These are phyloP conservation scores for Starmerella riodocensis DNA, from an alignment of 805 yeast genomes.

Conservation along the genomic window DNA sequence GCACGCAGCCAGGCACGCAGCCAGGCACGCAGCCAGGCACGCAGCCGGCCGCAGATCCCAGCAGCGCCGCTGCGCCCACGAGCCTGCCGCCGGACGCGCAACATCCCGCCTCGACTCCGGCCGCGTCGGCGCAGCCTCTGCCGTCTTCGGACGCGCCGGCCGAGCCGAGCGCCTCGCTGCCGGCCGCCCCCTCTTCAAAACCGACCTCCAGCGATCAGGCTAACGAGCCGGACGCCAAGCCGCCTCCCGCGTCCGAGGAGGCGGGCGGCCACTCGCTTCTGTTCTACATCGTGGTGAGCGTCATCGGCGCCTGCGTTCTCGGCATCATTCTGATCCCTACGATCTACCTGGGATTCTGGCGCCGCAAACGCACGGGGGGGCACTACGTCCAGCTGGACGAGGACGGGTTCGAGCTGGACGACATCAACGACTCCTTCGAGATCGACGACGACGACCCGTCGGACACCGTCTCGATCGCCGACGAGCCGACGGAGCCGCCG, in stretches of 20 bases:
- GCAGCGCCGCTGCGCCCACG: background rate
- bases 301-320: conserved; percentile 8
- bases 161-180: background rate
- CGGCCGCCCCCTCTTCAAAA: background rate
- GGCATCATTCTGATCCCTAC: conserved; percentile 6
- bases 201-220: no score
- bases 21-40: background rate
- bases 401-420: conserved; percentile 17
- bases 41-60: background rate
- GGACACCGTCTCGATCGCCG: background rate
- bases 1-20: background rate
- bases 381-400: conserved; percentile 8
- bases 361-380: background rate
- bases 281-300: conserved; percentile 9
- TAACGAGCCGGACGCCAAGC: background rate
- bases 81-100: background rate
- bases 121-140: background rate
- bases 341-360: background rate
- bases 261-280: conserved; percentile 7
- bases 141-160: background rate
- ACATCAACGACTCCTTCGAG: conserved; percentile 10
- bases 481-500: background rate
- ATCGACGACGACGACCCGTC: conserved; percentile 6
- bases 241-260: background rate
- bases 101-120: background rate